Evolutionary conservation across 352 stramenopile genomes (phyloP).

Genomic region (Phytopythium montanum): DNA sequence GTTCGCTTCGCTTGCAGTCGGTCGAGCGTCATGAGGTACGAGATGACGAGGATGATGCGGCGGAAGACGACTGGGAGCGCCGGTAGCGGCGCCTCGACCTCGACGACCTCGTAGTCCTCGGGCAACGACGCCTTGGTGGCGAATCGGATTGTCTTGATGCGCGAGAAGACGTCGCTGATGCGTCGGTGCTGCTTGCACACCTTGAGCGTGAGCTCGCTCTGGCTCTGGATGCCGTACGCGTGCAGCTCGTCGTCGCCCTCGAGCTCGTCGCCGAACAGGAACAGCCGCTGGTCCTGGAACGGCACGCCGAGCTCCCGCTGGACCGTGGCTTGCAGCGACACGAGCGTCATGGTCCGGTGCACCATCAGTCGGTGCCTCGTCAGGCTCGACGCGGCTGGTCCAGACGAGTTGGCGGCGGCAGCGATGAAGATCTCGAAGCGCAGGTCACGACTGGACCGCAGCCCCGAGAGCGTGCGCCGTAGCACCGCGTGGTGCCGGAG

Average conservation of each 20-base stretch:
- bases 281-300: slow-evolving; percentile 63
- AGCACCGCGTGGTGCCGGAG: slow-evolving; percentile 2
- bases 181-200: slow-evolving; percentile 42
- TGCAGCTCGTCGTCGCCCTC: slow-evolving; percentile 58
- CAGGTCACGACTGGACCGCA: slow-evolving; percentile 20
- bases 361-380: slow-evolving; percentile 27
- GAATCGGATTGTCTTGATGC: slow-evolving; percentile 56
- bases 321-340: slow-evolving; percentile 46
- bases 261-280: slow-evolving; percentile 50
- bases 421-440: slow-evolving; percentile 55
- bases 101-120: slow-evolving; percentile 58
- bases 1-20: slow-evolving; percentile 41
- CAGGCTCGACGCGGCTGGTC: background rate
- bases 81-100: slow-evolving; percentile 53
- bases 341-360: slow-evolving; percentile 43
- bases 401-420: slow-evolving; percentile 16
- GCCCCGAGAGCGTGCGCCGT: slow-evolving; percentile 15
- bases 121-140: slow-evolving; percentile 11
- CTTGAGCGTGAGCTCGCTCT: slow-evolving; percentile 44
- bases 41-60: slow-evolving; percentile 47
- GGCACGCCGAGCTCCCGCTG: slow-evolving; percentile 52
- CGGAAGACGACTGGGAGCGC: slow-evolving; percentile 52
- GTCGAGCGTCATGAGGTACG: slow-evolving; percentile 56
- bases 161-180: slow-evolving; percentile 64
- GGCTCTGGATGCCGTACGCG: slow-evolving; percentile 51